Evolutionary conservation across 257 asterid genomes (phyloP).

Genomic region (Solanum corneliomulleri): DNA sequence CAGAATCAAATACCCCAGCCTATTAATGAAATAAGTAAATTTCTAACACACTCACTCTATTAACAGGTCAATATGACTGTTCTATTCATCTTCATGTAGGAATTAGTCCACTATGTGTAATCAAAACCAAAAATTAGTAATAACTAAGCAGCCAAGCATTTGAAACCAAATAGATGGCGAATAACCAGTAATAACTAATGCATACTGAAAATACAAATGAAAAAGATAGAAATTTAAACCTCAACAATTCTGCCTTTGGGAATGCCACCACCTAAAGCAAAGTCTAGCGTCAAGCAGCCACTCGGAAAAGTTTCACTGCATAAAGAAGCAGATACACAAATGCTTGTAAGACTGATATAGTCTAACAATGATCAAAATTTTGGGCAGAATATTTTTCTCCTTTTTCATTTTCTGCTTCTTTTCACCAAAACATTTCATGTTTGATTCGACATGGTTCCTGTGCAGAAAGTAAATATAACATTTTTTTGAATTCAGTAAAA

Average conservation of each 20-base stretch:
- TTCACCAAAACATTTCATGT: background rate
- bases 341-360: background rate
- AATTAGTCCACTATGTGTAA: background rate
- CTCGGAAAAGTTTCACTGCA: constrained; percentile 96
- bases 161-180: background rate
- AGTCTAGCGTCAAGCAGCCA: constrained; percentile 87
- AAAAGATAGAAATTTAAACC: constrained; percentile 22
- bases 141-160: background rate
- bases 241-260: constrained; percentile 97
- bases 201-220: background rate
- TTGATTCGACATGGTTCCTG: background rate
- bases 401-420: background rate
- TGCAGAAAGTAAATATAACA: background rate
- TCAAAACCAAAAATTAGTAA: background rate
- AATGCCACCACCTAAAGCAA: constrained; percentile 96
- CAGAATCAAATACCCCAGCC: background rate
- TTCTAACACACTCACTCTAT: background rate
- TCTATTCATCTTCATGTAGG: background rate
- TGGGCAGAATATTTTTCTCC: background rate
- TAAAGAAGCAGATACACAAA: background rate
- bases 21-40: background rate
- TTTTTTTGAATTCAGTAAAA: background rate
- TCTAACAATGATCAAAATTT: background rate
- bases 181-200: background rate
- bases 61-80: background rate